phyloP scores from a whole-genome alignment of 805 yeast species.

The Kluyveromyces siamensis region DNA sequence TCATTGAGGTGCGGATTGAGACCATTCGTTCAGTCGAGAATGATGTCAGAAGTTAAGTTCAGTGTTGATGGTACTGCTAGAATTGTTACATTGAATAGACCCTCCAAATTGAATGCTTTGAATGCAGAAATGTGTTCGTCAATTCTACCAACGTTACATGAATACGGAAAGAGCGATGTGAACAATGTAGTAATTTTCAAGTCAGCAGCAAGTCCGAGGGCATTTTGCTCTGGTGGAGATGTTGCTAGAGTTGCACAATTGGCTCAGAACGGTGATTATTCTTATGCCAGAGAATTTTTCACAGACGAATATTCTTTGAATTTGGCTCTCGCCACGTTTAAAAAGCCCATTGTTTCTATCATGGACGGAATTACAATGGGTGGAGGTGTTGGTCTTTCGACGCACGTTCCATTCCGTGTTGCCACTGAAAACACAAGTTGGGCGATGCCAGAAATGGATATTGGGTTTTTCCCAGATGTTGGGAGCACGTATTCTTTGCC shows the following conservation, averaged over 20 bases:
- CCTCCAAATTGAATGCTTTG: slow-evolving; percentile 76
- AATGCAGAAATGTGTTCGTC: slow-evolving; percentile 64
- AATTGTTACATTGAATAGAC: slow-evolving; percentile 67
- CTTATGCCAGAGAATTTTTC: slow-evolving; percentile 57
- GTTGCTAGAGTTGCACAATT: slow-evolving; percentile 68
- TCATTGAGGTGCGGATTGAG: not conserved
- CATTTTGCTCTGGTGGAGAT: slow-evolving; percentile 96
- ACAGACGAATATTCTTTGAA: slow-evolving; percentile 73
- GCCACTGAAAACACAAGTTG: slow-evolving; percentile 86
- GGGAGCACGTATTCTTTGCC: slow-evolving; percentile 89
- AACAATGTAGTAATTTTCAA: slow-evolving; percentile 61
- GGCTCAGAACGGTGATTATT: slow-evolving; percentile 39
- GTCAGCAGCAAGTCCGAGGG: slow-evolving; percentile 41
- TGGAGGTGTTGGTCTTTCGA: slow-evolving; percentile 90
- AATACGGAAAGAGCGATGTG: slow-evolving; percentile 61
- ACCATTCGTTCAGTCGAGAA: slow-evolving; percentile 2
- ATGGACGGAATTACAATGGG: slow-evolving; percentile 96
- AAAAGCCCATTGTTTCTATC: slow-evolving; percentile 78
- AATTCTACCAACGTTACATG: slow-evolving; percentile 64
- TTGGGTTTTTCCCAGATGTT: slow-evolving; percentile 94
- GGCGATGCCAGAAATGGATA: slow-evolving; percentile 98
- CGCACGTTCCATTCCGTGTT: slow-evolving; percentile 85
- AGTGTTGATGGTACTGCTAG: slow-evolving; percentile 44
- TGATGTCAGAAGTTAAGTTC: slow-evolving; percentile 12
- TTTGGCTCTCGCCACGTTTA: slow-evolving; percentile 68